Base-by-base conservation (phyloP, 2,329 filamentous ascomycete genomes). In the Exophiala alcalophila region DNA sequence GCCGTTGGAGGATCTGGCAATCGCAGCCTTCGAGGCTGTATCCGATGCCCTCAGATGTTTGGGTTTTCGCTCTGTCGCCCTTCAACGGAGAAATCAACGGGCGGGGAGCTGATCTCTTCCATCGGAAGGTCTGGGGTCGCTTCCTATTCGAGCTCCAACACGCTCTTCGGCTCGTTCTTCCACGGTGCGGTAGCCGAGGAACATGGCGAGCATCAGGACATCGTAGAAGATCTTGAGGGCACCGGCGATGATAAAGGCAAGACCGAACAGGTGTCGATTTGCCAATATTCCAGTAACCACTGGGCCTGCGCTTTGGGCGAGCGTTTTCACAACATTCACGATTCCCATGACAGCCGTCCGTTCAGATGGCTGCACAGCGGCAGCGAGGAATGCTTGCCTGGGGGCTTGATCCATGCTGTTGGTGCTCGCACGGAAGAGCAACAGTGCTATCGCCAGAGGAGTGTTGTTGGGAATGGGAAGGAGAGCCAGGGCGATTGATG, bases 321-420 rank as follows among this genome's bases (percentile, higher is more conserved):
- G 66, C 0, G 83, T 87, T 63, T 84, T 86, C 19, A 83, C 75
- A 1, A 83, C 77, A 50, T 86, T 86, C 3, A 85, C 70, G 0
- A 81, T 67, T 0, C 84, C 84, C 76, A 88, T 81, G 8, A 86
- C 76, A 0, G 81, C 80, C 0, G 84, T 88, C 1, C 84, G 73
- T 61, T 88, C 83, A 2, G 71, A 67, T 0, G 82, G 73, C 7
- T 77, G 72, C 3, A 88, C 71, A 0, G 80, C 74, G 1, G 80
- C 77, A 0, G 84, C 77, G 2, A 88, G 62, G 59, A 88, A 87
- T 0, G 84, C 84, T 3, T 77, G 74, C 6, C 83, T 74, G 0
- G 84, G 84, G 0, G 81, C 83, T 15, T 77, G 73, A 53, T 88
- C 84, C 83, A 88, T 88, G 34, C 71, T 79, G 41, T 78, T 74